These are phyloP conservation scores for Cercospora sesami DNA, from an alignment of 2,329 filamentous ascomycete species.

Conservation along the genomic window DNA sequence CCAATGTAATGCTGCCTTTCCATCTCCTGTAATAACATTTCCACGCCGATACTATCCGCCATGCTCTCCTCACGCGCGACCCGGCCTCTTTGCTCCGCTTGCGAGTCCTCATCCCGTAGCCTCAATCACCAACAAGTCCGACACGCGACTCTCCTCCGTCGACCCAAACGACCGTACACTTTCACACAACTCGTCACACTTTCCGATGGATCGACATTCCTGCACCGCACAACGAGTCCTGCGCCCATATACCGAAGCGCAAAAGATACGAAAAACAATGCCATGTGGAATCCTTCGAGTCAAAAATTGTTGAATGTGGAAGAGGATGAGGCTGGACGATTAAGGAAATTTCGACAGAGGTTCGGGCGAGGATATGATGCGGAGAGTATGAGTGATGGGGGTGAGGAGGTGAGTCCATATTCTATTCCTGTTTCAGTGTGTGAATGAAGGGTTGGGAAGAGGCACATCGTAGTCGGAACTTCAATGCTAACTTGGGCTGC, in stretches of 20 bases:
- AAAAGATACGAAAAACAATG: slow-evolving; percentile 87
- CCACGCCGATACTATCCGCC: slow-evolving; percentile 7
- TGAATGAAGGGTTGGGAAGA: neutral
- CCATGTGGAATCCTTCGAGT: slow-evolving; percentile 86
- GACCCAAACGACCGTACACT: slow-evolving; percentile 88
- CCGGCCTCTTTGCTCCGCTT: slow-evolving; percentile 23
- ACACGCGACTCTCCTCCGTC: slow-evolving; percentile 79
- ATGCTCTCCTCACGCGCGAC: slow-evolving; percentile 26
- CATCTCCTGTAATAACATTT: neutral
- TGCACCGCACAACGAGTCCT: slow-evolving; percentile 74
- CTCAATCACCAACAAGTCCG: slow-evolving; percentile 58
- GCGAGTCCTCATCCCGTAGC: neutral
- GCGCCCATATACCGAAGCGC: slow-evolving; percentile 60
- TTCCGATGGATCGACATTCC: slow-evolving; percentile 84
- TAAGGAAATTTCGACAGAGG: slow-evolving; percentile 79
- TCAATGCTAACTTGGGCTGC: slow-evolving; percentile 28
- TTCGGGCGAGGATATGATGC: slow-evolving; percentile 85
- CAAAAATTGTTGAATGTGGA: slow-evolving; percentile 83
- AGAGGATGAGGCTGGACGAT: slow-evolving; percentile 87
- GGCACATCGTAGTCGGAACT: neutral
- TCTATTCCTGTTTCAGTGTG: neutral
- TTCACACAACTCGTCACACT: slow-evolving; percentile 97
- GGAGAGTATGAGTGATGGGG: slow-evolving; percentile 37
- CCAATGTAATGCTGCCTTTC: slow-evolving; percentile 7
- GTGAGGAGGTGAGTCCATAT: slow-evolving; percentile 30